Base-by-base conservation (phyloP, 2,329 filamentous ascomycete species). In the Ambrosiella cleistominuta region DNA sequence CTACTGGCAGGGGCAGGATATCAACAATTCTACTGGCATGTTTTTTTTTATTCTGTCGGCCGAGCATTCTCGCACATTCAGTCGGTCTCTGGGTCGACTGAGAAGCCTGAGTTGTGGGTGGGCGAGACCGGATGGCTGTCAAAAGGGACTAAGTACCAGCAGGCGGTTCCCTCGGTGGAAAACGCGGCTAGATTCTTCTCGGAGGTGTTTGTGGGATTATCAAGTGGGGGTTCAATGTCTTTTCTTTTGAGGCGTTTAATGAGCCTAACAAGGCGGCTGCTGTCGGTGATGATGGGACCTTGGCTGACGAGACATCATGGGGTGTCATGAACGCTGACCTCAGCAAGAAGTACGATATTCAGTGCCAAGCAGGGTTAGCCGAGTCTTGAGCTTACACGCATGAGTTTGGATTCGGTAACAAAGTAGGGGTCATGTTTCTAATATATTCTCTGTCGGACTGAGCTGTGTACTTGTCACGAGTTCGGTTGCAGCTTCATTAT, bases 161-260 rank as follows among this genome's bases (percentile, higher is more conserved):
- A 69, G 35, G 82, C 84, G 19, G 73, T 76, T 62, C 82, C 83
- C 38, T 75, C 79, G 47, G 74, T 77, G 45, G 64, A 73, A 38
- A 80, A 82, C 64, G 82, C 82, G 36, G 68, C 74, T 62, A 71
- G 69, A 27, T 87, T 80, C 72, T 86, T 75, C 72, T 70, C 78
- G 64, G 67, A 78, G 51, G 75, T 62, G 76, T 85, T 65, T 86
- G 83, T 68, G 76, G 75, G 56, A 75, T 83, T 65, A 70, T 85
- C 40, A 74, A 73, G 62, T 85, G 80, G 79, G 80, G 80, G 61
- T 74, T 81, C 62, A 84, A 85, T 64, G 78, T 81, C 58, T 86
- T 86, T 71, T 83, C 79, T 70, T 87, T 87, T 64, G 83, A 86
- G 74, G 82, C 82, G 49, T 85, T 84, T 64, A 83, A 86, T 64